Evolutionary conservation across 805 yeast species (phyloP), one percentile per base, ranked within the genome.

Genomic region (Suhomyces vadensis): DNA sequence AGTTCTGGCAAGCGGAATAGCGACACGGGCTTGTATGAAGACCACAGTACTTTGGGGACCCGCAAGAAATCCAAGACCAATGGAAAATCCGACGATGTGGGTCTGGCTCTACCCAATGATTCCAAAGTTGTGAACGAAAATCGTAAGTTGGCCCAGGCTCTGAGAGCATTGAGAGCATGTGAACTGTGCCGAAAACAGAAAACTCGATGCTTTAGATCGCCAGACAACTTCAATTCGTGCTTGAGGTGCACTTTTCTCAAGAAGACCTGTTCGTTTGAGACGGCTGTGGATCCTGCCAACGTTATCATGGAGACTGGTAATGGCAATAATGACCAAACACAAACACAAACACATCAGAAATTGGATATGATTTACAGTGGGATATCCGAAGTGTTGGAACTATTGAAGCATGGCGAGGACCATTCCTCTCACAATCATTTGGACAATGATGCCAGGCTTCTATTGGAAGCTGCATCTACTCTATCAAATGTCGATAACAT

Each of bases 171-270:
- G 1, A 67, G 65, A 39, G 86, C 86, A 0, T 81, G 86, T 57
- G 73, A 72, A 5, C 55, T 68, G 6, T 81, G 86, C 54, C 67
- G 85, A 35, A 71, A 68, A 39, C 80, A 76, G 48, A 81, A 81
- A 64, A 77, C 88, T 1, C 63, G 85, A 45, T 84, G 90, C 51
- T 75, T 82, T 55, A 75, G 82, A 40, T 71, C 80, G 9, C 69
- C 77, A 1, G 70, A 64, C 20, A 67, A 73, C 13, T 52, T 64
- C 5, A 59, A 65, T 6, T 68, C 79, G 2, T 83, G 90, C 63
- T 61, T 82, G 16, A 63, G 88, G 17, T 84, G 90, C 55, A 62
- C 69, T 1, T 78, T 82, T 4, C 61, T 82, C 29, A 75, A 72
- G 5, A 62, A 70, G 23, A 63, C 58, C 17, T 84, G 90, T 53